Evolutionary conservation across 306 rosid species (phyloP).

Genomic region (Pueraria montana): DNA sequence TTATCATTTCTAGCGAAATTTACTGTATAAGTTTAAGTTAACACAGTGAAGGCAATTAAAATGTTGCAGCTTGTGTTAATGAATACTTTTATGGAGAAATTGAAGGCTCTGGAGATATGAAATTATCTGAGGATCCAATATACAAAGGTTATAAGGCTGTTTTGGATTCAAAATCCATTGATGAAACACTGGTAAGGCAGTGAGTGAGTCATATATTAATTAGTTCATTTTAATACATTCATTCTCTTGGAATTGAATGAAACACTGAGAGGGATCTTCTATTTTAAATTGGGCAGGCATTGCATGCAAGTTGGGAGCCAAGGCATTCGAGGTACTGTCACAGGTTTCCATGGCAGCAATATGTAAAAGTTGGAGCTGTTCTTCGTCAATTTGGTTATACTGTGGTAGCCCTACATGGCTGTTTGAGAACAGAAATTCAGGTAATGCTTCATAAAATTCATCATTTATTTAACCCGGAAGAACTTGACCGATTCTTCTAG

Average conservation of each 20-base stretch:
- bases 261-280: background rate
- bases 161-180: constrained; percentile 89
- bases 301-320: constrained; percentile 98
- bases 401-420: constrained; percentile 91
- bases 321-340: constrained; percentile 88
- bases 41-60: constrained; percentile 11
- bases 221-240: constrained; percentile 29
- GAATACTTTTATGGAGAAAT: constrained; percentile 72
- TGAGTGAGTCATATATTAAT: background rate
- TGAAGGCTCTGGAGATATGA: constrained; percentile 51
- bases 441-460: constrained; percentile 40
- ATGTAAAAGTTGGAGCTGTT: constrained; percentile 88
- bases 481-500: too few relatives aligned
- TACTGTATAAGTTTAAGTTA: background rate
- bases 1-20: background rate
- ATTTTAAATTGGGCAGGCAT: constrained; percentile 66
- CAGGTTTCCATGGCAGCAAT: constrained; percentile 89
- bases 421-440: constrained; percentile 92
- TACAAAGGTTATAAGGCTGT: constrained; percentile 88
- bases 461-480: too few relatives aligned
- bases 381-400: constrained; percentile 96
- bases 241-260: background rate
- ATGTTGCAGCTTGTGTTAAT: constrained; percentile 82
- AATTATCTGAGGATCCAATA: constrained; percentile 64
- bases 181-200: constrained; percentile 76